Evolutionary conservation across 116 monocot genomes (phyloP).

Genomic region (Papilionanthe hybrid): DNA sequence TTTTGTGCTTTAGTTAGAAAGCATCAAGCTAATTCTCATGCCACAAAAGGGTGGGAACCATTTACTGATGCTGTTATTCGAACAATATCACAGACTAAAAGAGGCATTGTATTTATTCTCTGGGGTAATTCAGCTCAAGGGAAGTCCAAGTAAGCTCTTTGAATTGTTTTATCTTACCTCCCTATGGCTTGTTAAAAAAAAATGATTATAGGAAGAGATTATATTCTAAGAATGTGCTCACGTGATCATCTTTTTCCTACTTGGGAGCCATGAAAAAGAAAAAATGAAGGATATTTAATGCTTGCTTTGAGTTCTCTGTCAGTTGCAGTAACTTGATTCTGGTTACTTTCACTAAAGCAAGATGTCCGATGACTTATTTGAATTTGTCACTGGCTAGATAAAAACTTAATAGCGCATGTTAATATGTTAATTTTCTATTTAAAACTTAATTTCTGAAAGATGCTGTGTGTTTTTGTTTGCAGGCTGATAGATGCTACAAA

Average conservation of each 20-base stretch:
- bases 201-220: neutral
- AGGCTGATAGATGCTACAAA: slow-evolving; percentile 79
- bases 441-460: neutral
- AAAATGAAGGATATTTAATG: neutral
- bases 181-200: neutral
- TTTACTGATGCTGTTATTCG: slow-evolving; percentile 80
- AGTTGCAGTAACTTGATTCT: neutral
- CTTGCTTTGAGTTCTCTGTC: neutral
- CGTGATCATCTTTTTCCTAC: neutral
- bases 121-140: slow-evolving; percentile 96
- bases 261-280: neutral
- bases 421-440: neutral
- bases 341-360: neutral
- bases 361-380: neutral
- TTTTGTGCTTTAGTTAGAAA: slow-evolving; percentile 53
- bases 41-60: slow-evolving; percentile 94
- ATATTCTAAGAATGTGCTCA: neutral
- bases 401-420: neutral
- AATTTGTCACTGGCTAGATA: neutral
- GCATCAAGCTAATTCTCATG: slow-evolving; percentile 95
- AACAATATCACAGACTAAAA: slow-evolving; percentile 77
- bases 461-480: slow-evolving; percentile 9
- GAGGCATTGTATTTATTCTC: slow-evolving; percentile 76
- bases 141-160: slow-evolving; percentile 52
- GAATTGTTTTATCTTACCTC: neutral